phyloP scores from a whole-genome alignment of 208 protist genomes.

The Crithidia bombi region DNA sequence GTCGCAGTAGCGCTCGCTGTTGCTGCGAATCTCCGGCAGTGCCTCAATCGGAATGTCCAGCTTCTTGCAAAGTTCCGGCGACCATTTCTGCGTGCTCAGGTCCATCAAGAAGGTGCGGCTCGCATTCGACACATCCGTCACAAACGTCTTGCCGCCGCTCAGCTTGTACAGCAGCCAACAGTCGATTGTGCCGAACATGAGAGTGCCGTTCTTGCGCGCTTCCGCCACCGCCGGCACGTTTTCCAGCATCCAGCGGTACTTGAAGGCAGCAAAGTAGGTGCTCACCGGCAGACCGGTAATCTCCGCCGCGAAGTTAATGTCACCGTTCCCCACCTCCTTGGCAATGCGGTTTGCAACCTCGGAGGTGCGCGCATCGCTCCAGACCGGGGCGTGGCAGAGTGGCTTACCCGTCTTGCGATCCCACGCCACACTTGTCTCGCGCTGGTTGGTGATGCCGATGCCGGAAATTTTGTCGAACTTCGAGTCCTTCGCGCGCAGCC shows the following conservation, averaged over 20 bases:
- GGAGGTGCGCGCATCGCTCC: slow-evolving; percentile 87
- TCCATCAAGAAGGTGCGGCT: slow-evolving; percentile 98
- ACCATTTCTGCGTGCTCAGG: slow-evolving; percentile 94
- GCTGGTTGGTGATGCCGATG: slow-evolving; percentile 99
- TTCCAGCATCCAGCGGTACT: slow-evolving; percentile 97
- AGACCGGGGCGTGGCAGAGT: slow-evolving; percentile 96
- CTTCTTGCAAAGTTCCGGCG: slow-evolving; percentile 76
- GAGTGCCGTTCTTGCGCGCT: slow-evolving; percentile 65
- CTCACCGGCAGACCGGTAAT: slow-evolving; percentile 94
- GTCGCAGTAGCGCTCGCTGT: slow-evolving; percentile 70
- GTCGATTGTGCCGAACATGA: slow-evolving; percentile 97
- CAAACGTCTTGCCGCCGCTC: slow-evolving; percentile 86
- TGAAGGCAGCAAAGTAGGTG: slow-evolving; percentile 97
- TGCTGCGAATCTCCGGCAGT: slow-evolving; percentile 94
- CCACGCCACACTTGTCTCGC: slow-evolving; percentile 99
- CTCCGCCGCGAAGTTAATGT: slow-evolving; percentile 51
- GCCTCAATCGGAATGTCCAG: slow-evolving; percentile 82
- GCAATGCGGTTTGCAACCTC: slow-evolving; percentile 52
- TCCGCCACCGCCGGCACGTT: slow-evolving; percentile 89
- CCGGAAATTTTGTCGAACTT: slow-evolving; percentile 58
- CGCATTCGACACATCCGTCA: slow-evolving; percentile 98
- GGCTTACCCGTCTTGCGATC: slow-evolving; percentile 94
- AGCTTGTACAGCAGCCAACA: slow-evolving; percentile 97
- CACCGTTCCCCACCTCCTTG: slow-evolving; percentile 43
- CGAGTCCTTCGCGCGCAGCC: slow-evolving; percentile 45